Base-by-base conservation (phyloP, 129 eudicot genomes). In the Artemisia argyi region DNA sequence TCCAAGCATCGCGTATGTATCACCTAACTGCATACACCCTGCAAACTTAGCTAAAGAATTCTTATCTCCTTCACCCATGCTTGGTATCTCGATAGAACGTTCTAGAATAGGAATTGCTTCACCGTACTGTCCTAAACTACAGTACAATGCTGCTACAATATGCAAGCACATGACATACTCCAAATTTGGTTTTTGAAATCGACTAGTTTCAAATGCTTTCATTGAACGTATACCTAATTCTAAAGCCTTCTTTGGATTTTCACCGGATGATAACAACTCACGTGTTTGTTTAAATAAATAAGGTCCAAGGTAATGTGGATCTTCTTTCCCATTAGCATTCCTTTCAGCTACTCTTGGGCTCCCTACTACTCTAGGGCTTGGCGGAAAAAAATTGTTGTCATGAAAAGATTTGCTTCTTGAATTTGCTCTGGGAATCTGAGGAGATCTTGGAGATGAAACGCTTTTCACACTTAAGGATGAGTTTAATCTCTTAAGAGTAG, bases 211-310 rank as follows among this genome's bases (percentile, higher is more conserved):
- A 60, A 94, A 90, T 5, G 87, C 82, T 66, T 79, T 84, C 85
- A 78, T 81, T 15, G 99, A 96, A 59, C 97, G 75, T 35, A 84
- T 64, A 5, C 89, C 96, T 75, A 88, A 53, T 4, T 88, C 96
- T 16, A 90, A 81, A 12, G 87, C 87, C 68, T 84, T 90, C 61
- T 84, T 78, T 17, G 87, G 75, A 20, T 78, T 81, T 0, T 87
- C 93, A 28, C 91, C 91, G 0, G 79, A 66, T 5, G 90, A 69
- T 49, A 94, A 73, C 74, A 88, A 50, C 32, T 86, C 89, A 72
- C 85, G 81, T 0, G 96, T 91, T 71, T 85, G 94, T 50, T 94
- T 94, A 39, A 94, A 96, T 12, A 94, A 66, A 69, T 94, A 94
- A 11, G 96, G 86, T 52, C 97, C 99, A 3, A 90, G 73, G 63